Evolutionary conservation across 257 asterid species (phyloP), one percentile per base, ranked within the genome.

Genomic region (Petrea volubilis): DNA sequence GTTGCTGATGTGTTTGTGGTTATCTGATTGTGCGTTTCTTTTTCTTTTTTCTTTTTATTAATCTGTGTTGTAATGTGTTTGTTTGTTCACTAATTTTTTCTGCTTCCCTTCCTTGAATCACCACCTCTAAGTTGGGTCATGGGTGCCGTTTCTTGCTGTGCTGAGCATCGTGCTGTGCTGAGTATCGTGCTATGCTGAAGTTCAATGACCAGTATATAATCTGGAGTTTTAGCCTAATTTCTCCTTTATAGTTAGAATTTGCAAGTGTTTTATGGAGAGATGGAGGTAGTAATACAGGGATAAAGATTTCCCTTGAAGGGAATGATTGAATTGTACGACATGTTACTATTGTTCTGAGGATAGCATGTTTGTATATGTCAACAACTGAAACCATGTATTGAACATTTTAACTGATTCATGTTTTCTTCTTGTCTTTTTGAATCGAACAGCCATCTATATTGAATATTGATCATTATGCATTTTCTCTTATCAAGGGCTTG

Each of bases 401-500:
- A 33, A 29, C 49, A 23, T 52, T 52, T 21, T 28, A 56, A 13
- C 50, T 52, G 68, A 65, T 51, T 67, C 58, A 44, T 23, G 27
- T 36, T 61, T 11, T 55, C 29, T 50, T 40, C 41, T 2, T 56
- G 43, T 38, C 9, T 38, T 38, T 21, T 21, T 18, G 3, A 21
- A 17, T 43, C 3, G 53, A 65, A 61, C 57, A 67, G 43, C 33
- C 43, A 27, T 43, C 50, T 66, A 2, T 78, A 46, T 58, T 66
- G 56, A 66, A 2, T 78, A 46, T 58, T 66, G 56, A 66, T 60
- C 11, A 15, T 21, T 15, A 64, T 41, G 6, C 63, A 6, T 46
- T 52, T 51, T 69, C 47, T 81, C 60, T 64, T 18, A 53, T 74
- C 56, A 66, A 82, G 87, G 87, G 87, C 43, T 62, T 83, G 71